These are phyloP conservation scores for Cryptococcus maquisensis DNA, from an alignment of 1,284 basidiomycete genomes.

Conservation along the genomic window DNA sequence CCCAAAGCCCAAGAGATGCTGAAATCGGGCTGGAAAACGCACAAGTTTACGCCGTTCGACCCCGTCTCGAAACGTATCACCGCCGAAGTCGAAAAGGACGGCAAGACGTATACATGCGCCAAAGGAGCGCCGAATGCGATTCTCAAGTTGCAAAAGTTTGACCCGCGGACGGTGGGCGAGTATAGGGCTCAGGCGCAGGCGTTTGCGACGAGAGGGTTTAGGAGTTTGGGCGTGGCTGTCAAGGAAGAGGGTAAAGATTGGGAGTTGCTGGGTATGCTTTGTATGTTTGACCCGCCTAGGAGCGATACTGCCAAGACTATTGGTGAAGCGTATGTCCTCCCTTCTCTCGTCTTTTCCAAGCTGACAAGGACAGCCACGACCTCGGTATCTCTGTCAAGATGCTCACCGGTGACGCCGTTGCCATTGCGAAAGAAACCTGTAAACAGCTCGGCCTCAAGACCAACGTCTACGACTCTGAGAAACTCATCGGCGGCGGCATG, in stretches of 20 bases:
- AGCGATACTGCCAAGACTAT: constrained; percentile 51
- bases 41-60: constrained; percentile 57
- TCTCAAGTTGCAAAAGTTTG: constrained; percentile 52
- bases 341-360: neutral
- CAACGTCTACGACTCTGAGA: constrained; percentile 57
- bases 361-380: constrained; percentile 49
- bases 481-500: constrained; percentile 56
- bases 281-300: constrained; percentile 55
- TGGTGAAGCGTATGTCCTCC: neutral
- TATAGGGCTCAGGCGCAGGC: constrained; percentile 51
- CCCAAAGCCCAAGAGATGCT: constrained; percentile 55
- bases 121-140: constrained; percentile 60
- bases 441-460: constrained; percentile 54
- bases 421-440: constrained; percentile 58
- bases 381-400: constrained; percentile 58
- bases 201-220: constrained; percentile 56
- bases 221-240: constrained; percentile 56
- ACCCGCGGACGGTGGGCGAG: constrained; percentile 46
- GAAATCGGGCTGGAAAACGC: constrained; percentile 54
- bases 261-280: constrained; percentile 53
- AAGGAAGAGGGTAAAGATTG: constrained; percentile 54
- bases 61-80: constrained; percentile 59
- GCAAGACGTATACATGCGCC: constrained; percentile 54
- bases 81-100: constrained; percentile 56
- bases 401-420: constrained; percentile 59